Conservation (phyloP, 148 eudicot species). For the Bassia scoparia region DNA sequence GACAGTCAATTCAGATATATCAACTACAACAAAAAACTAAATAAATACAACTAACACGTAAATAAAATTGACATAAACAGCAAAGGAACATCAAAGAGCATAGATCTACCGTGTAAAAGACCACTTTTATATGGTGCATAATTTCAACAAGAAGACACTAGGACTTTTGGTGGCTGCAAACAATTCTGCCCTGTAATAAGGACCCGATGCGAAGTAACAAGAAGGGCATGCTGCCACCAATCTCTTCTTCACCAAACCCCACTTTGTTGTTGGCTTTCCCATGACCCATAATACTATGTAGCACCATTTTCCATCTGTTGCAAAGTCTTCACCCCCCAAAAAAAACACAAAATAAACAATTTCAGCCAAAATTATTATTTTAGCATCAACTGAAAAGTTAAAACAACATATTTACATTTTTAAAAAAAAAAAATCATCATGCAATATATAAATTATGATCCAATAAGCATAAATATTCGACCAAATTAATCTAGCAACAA, state of each 20-base stretch:
- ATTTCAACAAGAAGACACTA: constrained; percentile 75
- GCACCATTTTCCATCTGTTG: constrained; percentile 97
- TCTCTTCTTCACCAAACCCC: constrained; percentile 78
- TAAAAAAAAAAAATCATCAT: too few relatives aligned
- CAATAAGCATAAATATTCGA: not conserved
- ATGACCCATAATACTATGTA: constrained; percentile 77
- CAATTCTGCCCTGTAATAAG: constrained; percentile 52
- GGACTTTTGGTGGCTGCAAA: constrained; percentile 63
- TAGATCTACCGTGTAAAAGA: constrained; percentile 66
- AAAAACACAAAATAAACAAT: constrained; percentile 4
- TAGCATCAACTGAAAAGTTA: not conserved
- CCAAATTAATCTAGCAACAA: not conserved
- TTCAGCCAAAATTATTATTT: not conserved
- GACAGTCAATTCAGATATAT: not conserved
- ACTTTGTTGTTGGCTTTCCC: constrained; percentile 57
- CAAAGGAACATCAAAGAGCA: not conserved
- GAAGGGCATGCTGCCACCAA: constrained; percentile 75
- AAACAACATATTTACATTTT: not conserved
- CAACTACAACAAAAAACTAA: constrained; percentile 3
- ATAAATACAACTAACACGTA: too few relatives aligned
- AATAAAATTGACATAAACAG: not conserved
- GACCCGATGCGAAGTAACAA: constrained; percentile 69
- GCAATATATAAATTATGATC: not conserved
- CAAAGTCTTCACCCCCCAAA: constrained; percentile 47
- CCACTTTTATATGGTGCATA: constrained; percentile 62